A percentile compares a stretch with the other conserved stretches of the same genome.
Conservation (phyloP, 176 grass and related monocot species). For the Rhynchospora pubera region DNA sequence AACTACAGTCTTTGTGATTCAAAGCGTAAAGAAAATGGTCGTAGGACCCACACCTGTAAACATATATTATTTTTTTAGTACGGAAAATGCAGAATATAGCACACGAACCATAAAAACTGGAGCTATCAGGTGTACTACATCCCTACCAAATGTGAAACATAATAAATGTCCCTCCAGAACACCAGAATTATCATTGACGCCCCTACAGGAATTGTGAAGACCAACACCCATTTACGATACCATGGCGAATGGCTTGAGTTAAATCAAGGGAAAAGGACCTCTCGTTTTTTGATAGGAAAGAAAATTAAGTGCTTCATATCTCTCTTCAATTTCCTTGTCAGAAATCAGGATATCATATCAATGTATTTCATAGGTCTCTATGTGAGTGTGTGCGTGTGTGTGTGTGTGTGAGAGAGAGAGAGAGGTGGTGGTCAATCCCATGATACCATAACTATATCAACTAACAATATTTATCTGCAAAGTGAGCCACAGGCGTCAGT, state of each 20-base stretch:
- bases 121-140: not conserved
- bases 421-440: not conserved
- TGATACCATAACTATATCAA: not conserved
- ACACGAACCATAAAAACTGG: conserved; percentile 7
- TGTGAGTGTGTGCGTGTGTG: not conserved
- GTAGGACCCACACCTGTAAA: conserved; percentile 81
- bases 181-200: not conserved
- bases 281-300: not conserved
- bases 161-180: conserved; percentile 9
- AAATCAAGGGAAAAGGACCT: not conserved
- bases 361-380: not conserved
- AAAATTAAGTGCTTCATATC: not conserved
- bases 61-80: too few species aligned
- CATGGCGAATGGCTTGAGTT: not conserved
- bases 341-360: not conserved
- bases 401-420: not conserved
- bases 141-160: not conserved
- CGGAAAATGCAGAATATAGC: conserved; percentile 8
- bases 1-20: conserved; percentile 61
- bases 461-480: not conserved
- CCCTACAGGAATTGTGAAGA: not conserved
- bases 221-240: not conserved
- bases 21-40: conserved; percentile 80
- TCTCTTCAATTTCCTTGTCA: not conserved
- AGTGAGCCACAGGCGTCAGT: not conserved